Percentiles rank a stretch among this genome's conserved stretches.
phyloP scores from a whole-genome alignment of 257 asterid genomes.

The Agastache rugosa region DNA sequence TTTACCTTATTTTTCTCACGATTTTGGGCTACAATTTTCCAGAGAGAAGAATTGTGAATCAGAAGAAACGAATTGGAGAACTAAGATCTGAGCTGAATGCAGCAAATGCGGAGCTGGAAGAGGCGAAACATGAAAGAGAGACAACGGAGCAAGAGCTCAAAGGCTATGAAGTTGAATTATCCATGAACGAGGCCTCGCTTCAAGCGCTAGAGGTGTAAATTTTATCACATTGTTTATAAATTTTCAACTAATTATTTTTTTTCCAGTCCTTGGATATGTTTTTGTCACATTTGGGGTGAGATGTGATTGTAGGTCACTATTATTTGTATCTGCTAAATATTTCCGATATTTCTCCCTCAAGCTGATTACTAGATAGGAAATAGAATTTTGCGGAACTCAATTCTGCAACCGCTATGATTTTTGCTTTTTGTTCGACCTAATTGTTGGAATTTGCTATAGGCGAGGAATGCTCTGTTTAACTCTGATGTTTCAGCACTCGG shows the following conservation, averaged over 20 bases:
- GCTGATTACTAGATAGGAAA: slow-evolving; percentile 13
- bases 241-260: not conserved
- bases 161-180: slow-evolving; percentile 74
- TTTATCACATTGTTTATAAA: slow-evolving; percentile 9
- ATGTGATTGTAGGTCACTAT: not conserved
- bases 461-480: slow-evolving; percentile 59
- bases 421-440: slow-evolving; percentile 3
- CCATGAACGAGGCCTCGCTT: slow-evolving; percentile 63
- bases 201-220: slow-evolving; percentile 63
- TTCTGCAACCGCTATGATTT: not conserved
- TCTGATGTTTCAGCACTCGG: slow-evolving; percentile 58
- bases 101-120: slow-evolving; percentile 60
- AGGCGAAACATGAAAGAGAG: slow-evolving; percentile 68
- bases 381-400: not conserved
- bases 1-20: not conserved
- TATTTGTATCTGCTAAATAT: not conserved
- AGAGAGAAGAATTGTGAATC: slow-evolving; percentile 66
- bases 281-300: not conserved
- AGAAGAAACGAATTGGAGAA: slow-evolving; percentile 65
- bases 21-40: slow-evolving; percentile 14
- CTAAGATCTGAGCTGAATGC: slow-evolving; percentile 58
- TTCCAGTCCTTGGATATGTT: not conserved
- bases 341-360: slow-evolving; percentile 9
- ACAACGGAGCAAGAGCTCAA: slow-evolving; percentile 68
- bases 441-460: slow-evolving; percentile 47